Evolutionary conservation across 495 filamentous ascomycete genomes (phyloP).

Genomic region (Lindgomyces ingoldianus): DNA sequence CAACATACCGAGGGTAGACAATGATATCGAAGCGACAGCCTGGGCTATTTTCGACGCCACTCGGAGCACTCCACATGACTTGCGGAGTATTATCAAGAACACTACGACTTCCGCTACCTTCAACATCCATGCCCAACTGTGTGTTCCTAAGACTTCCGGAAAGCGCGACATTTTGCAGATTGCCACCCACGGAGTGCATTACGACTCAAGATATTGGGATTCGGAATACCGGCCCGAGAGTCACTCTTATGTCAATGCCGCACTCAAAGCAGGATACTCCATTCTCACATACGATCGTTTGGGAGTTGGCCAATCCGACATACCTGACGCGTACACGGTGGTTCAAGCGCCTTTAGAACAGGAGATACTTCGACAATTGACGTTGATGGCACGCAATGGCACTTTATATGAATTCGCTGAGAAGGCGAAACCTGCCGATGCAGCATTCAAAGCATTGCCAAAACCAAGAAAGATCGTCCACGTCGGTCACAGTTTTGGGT

Average conservation of each 20-base stretch:
- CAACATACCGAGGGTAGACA: not conserved
- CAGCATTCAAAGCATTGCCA: not conserved
- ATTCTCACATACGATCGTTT: constrained; percentile 29
- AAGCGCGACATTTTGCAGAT: constrained; percentile 7
- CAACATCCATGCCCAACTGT: constrained; percentile 1
- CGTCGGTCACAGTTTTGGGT: constrained; percentile 3
- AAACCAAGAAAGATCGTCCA: constrained; percentile 3
- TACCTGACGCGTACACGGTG: constrained; percentile 21
- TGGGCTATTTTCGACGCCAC: no score
- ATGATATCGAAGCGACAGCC: not conserved
- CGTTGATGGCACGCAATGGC: constrained; percentile 1
- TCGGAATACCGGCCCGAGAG: constrained; percentile 7
- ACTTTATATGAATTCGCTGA: not conserved
- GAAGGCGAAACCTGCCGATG: not conserved
- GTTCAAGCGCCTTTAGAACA: constrained; percentile 18
- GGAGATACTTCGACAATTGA: constrained; percentile 23
- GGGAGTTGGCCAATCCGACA: constrained; percentile 18
- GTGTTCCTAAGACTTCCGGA: not conserved
- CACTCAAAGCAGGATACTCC: constrained; percentile 20
- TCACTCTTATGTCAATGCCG: constrained; percentile 32
- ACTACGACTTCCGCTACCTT: not conserved
- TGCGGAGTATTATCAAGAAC: not conserved
- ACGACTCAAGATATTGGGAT: constrained; percentile 24
- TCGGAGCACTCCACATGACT: no score
- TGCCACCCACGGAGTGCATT: not conserved